Base-by-base conservation (phyloP, 495 filamentous ascomycete genomes). In the Chaetomium tenue region DNA sequence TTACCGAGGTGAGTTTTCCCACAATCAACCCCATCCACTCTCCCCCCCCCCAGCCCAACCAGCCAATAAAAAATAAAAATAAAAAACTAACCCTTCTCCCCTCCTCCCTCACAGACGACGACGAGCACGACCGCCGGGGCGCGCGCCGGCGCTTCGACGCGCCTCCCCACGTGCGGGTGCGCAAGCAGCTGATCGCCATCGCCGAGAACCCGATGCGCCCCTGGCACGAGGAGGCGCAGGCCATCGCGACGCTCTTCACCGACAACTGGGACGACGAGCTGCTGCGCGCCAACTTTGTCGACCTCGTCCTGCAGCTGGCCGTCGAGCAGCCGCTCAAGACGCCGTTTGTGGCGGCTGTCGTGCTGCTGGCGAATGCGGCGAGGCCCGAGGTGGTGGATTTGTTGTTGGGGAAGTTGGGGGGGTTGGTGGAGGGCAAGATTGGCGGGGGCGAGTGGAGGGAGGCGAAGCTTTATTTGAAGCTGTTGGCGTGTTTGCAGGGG, bases 281-380 rank as follows among this genome's bases (percentile, higher is more conserved):
- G 65, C 74, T 95, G 25, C 82, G 83, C 56, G 80, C 79, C 48
- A 85, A 83, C 52, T 93, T 93, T 68, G 76, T 89, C 59, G 85
- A 89, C 61, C 80, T 93, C 33, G 76, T 87, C 23, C 75, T 93
- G 54, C 89, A 91, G 72, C 81, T 98, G 62, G 80, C 88, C 48
- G 70, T 92, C 23, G 94, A 99, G 77, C 94, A 99, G 76, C 93
- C 95, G 0, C 88, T 99, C 76, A 97, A 97, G 78, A 93, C 92
- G 58, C 95, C 94, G 2, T 97, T 97, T 73, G 82, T 94, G 58
- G 92, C 92, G 30, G 89, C 88, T 26, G 86, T 92, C 4, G 81
- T 92, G 30, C 80, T 97, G 55, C 83, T 90, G 51, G 80, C 86
- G 63, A 94, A 97, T 77, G 81, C 82, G 40, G 76, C 88, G 63